Evolutionary conservation across 2,329 filamentous ascomycete genomes (phyloP), one percentile per base, ranked within the genome.

Genomic region (Ophiostoma sp.): DNA sequence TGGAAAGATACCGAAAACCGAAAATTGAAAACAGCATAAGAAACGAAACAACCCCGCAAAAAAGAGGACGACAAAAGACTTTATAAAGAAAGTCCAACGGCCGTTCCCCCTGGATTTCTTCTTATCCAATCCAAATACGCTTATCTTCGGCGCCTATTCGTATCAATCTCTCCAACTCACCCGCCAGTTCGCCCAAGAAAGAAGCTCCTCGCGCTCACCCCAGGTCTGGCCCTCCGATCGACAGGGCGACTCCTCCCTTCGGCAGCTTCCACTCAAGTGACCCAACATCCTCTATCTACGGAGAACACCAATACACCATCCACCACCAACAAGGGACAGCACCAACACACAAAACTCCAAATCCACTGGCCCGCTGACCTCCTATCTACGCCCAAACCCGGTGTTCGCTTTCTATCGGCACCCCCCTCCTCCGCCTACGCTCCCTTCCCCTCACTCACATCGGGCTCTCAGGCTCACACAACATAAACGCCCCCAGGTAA

Each of bases 241-340:
- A 71, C 61, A 74, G 61, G 61, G 36, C 72, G 17, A 50, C 19
- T 33, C 50, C 64, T 70, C 28, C 36, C 63, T 69, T 64, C 57
- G 70, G 55, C 57, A 33, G 25, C 70, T 55, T 71, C 55, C 74
- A 70, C n/a, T n/a, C n/a, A n/a, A n/a, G n/a, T n/a, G n/a, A n/a
- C 48, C 57, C 33, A 42, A 25, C 33, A 42, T 31, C 48, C 57
- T 28, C 55, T 71, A 71, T 52, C 66, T 36, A 69, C 42, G 4
- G 22, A 59, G 22, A 39, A 6, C 19, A 36, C 57, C 57, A 61
- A 61, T n/a, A n/a, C 55, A 59, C 25, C 28, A 31, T 12, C 17
- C 63, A 33, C 4, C 57, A n/a, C 57, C 57, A 55, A 52, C 28
- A 55, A 66, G 22, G 22, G n/a, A n/a, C 50, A 55, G 8, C 50